These are phyloP conservation scores for Apiospora pterosperma DNA, from an alignment of 2,329 filamentous ascomycete genomes.

Conservation along the genomic window DNA sequence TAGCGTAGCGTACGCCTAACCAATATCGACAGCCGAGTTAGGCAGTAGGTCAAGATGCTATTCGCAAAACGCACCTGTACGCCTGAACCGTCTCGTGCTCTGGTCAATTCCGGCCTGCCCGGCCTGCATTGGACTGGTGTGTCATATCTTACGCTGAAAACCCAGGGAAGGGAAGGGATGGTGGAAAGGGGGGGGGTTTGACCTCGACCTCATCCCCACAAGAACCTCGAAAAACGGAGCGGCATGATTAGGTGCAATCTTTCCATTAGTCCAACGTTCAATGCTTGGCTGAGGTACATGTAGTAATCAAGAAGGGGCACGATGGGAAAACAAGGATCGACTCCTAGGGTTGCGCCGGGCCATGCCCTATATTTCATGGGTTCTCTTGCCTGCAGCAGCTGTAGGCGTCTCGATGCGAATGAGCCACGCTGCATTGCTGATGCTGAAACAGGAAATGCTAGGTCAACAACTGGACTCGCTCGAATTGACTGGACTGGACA, in stretches of 20 bases:
- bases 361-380: too few relatives aligned
- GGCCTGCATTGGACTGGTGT: not conserved
- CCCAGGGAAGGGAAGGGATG: not conserved
- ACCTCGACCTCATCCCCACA: not conserved
- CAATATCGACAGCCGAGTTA: not conserved
- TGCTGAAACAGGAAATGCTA: not conserved
- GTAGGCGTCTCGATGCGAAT: not conserved
- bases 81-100: not conserved
- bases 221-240: not conserved
- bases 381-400: not conserved
- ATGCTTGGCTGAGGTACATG: not conserved
- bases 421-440: not conserved
- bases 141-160: not conserved
- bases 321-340: not conserved
- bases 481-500: not conserved
- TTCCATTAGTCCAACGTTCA: not conserved
- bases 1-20: not conserved
- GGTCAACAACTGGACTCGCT: not conserved
- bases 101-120: not conserved
- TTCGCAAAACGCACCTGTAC: not conserved
- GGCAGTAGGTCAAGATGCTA: not conserved
- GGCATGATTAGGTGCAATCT: not conserved
- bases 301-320: not conserved
- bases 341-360: too few relatives aligned
- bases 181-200: too few relatives aligned